Conservation (phyloP, 2,329 filamentous ascomycete genomes). For the Colletotrichum tamarilloi region DNA sequence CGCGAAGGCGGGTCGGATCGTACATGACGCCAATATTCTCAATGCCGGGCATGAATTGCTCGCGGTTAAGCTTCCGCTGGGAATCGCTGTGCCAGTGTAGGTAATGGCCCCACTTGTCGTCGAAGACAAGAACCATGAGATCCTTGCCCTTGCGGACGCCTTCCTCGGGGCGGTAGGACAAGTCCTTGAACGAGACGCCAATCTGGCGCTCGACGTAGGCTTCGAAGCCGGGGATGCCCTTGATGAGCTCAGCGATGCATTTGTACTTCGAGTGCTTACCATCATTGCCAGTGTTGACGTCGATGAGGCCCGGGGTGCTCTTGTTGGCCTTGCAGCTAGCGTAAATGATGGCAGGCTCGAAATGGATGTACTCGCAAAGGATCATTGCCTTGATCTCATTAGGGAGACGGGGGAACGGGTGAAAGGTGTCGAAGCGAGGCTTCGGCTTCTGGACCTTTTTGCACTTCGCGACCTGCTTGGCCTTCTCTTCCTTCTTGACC, state of each 20-base stretch:
- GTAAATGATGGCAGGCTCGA: not conserved
- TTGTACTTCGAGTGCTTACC: not conserved
- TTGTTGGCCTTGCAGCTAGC: not conserved
- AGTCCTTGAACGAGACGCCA: not conserved
- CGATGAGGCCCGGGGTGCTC: not conserved
- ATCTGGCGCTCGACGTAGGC: not conserved
- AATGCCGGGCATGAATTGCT: not conserved
- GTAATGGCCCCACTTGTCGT: rapidly evolving
- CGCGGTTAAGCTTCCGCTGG: not conserved
- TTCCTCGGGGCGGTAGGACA: not conserved
- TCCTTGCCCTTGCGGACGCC: not conserved
- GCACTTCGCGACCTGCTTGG: not conserved
- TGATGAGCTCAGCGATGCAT: not conserved
- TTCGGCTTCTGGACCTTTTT: not conserved
- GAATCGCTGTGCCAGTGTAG: not conserved
- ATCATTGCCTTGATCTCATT: not conserved
- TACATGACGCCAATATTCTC: not conserved
- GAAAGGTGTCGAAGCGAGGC: not conserved
- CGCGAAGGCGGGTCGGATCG: not conserved
- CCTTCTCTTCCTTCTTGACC: not conserved
- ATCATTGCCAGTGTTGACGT: not conserved
- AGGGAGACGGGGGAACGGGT: not conserved
- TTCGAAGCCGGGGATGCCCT: not conserved
- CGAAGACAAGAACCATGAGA: not conserved
- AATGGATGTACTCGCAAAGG: not conserved